Base-by-base conservation (phyloP, 164 flowering plant genomes). In the Stephania cephalantha region DNA sequence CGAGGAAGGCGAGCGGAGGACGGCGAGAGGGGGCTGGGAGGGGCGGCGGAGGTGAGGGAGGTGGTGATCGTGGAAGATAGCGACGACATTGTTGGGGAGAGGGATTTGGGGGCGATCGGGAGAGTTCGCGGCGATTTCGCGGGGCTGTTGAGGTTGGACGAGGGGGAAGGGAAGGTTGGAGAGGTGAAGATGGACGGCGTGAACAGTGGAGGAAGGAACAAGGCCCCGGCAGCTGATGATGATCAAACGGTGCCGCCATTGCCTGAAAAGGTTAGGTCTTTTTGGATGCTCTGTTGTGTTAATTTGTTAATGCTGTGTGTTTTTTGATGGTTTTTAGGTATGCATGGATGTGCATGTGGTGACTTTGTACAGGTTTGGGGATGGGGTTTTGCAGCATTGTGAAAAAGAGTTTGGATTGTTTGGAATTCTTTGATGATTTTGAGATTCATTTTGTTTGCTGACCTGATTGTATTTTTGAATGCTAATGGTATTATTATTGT, bases 201-300 rank as follows among this genome's bases (percentile, higher is more conserved):
- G 70, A 90, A 87, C 72, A 87, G 95, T 55, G 89, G 86, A 15
- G 92, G 85, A 17, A 74, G 78, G 66, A 88, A 85, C 63, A 86
- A 82, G 77, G 91, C 77, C 48, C 77, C 81, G 15, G 89, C 76
- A 6, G 89, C 83, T n/a, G 97, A 94, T 55, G 97, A 92, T 44
- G 97, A 90, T 29, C 69, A 35, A 35, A 84, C 82, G 81, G 85
- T 92, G 0, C 83, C 91, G 53, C 97, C 97, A 30, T 74, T 94
- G 46, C 98, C 97, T 22, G 96, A 92, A 17, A 92, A 86, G 96
- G 98, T 94, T 75, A 13, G 74, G 52, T 66, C 45, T 78, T 44
- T 76, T 58, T 18, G 42, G 44, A 50, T 68, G 22, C 29, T 25
- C 6, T 22, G 1, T 74, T 74, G 29, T 18, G 35, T 74, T n/a